These are phyloP conservation scores for Amaranthus cruentus DNA, from an alignment of 148 eudicot species.

Conservation along the genomic window DNA sequence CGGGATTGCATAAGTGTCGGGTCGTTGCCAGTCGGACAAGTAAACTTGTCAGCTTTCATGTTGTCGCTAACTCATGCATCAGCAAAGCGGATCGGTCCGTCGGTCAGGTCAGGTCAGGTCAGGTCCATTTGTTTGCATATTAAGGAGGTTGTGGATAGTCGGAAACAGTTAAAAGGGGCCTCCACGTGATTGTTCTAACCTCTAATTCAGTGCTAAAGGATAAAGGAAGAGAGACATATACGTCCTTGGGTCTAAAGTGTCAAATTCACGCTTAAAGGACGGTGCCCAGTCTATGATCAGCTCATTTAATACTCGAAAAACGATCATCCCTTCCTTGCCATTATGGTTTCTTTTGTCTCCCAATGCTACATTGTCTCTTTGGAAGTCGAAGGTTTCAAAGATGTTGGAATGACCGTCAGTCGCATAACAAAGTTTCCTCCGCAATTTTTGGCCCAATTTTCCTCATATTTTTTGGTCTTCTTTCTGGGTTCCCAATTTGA, in stretches of 20 bases:
- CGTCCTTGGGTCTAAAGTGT: constrained; percentile 17
- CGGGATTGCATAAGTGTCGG: constrained; percentile 54
- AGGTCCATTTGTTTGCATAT: constrained; percentile 22
- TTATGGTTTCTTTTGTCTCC: constrained; percentile 13
- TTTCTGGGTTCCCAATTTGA: neutral
- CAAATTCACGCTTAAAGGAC: constrained; percentile 3
- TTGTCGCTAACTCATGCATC: constrained; percentile 57
- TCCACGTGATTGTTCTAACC: constrained; percentile 8
- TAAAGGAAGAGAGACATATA: neutral
- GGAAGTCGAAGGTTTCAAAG: constrained; percentile 14
- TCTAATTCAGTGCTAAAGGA: constrained; percentile 17
- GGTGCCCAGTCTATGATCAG: constrained; percentile 12
- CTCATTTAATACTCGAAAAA: constrained; percentile 13
- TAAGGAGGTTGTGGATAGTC: constrained; percentile 19
- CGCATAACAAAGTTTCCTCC: constrained; percentile 10
- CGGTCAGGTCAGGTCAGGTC: neutral
- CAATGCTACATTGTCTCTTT: constrained; percentile 6
- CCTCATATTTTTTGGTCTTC: no score
- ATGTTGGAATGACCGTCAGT: constrained; percentile 12
- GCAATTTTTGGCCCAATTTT: neutral
- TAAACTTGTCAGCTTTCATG: constrained; percentile 48
- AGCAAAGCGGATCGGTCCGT: constrained; percentile 28
- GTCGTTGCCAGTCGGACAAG: constrained; percentile 62
- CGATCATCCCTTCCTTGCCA: neutral
- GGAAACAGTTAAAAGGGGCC: neutral